phyloP scores from a whole-genome alignment of 176 grass and related monocot species.

The Bonia amplexicaulis region DNA sequence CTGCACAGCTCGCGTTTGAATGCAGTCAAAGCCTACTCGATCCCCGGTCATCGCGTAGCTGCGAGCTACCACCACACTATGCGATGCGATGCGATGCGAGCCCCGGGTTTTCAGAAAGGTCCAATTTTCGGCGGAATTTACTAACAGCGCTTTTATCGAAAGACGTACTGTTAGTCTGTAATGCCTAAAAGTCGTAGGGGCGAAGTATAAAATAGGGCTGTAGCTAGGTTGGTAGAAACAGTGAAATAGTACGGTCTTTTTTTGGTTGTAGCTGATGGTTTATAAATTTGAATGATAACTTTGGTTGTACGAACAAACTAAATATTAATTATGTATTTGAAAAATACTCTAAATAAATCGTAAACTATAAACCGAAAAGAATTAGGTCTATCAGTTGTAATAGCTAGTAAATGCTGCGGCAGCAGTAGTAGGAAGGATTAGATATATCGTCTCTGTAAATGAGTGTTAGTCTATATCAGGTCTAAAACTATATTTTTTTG shows the following conservation, averaged over 20 bases:
- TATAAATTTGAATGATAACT: too few species aligned
- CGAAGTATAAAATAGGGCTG: not conserved
- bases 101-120: conserved; percentile 41
- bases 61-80: conserved; percentile 17
- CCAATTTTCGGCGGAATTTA: conserved; percentile 8
- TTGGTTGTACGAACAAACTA: too few species aligned
- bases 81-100: not conserved
- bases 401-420: not conserved
- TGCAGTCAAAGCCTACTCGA: conserved; percentile 30
- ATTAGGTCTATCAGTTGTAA: not conserved
- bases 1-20: not conserved
- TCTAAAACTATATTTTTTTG: too few species aligned
- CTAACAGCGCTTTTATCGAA: conserved; percentile 9
- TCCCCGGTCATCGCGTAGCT: conserved; percentile 10
- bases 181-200: not conserved
- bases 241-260: too few species aligned
- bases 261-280: too few species aligned
- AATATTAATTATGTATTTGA: too few species aligned
- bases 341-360: too few species aligned
- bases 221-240: not conserved
- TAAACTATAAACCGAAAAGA: too few species aligned
- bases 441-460: not conserved
- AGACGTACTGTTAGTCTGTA: not conserved
- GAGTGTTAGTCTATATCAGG: not conserved
- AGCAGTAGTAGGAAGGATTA: not conserved